Evolutionary conservation across 2,329 filamentous ascomycete genomes (phyloP), one percentile per base, ranked within the genome.

Genomic region (Ascochyta clinopodiicola): DNA sequence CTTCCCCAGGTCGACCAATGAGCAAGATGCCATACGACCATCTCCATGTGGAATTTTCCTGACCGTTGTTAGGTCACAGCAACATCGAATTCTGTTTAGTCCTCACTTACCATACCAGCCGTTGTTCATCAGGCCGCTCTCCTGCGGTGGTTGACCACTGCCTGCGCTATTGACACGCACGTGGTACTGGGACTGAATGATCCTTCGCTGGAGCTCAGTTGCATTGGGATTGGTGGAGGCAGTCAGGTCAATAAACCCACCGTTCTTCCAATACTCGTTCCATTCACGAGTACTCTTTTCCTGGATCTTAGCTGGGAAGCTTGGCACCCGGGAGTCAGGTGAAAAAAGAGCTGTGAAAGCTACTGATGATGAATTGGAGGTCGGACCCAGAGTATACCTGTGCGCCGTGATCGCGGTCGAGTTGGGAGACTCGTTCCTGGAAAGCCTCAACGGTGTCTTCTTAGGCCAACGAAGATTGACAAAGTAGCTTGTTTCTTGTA

Each of bases 21-120:
- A n/a, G 78, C 72, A 2, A 75, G 69, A 63, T 84, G 80, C 82
- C 82, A 83, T 32, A 82, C 66, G 27, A 77, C 65, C 81, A 83
- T 83, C 57, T 84, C 82, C 44, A 83, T 68, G 51, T 82, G 81
- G 52, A 83, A 83, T 39, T 84, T 83, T 15, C 62, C 62, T 64
- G 4, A 3, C 19, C 8, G n/a, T 25, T 32, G 15, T 61, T 29
- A 60, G 54, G 4, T 4, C 5, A 3, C 35, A 3, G 8, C 6
- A 2, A 7, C 38, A 17, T 6, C 29, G 22, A 43, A 13, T 29
- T 2, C 7, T 25, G 13, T 21, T 34, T 13, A 6, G 19, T 31
- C 21, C 5, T 35, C 13, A 60, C 51, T 82, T 82, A 29, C 82
- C 81, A 52, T 82, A 82, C 81, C 81, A 84, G 13, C 81, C 78